phyloP scores from a whole-genome alignment of 305 asterid species.

The Fraxinus ornus region DNA sequence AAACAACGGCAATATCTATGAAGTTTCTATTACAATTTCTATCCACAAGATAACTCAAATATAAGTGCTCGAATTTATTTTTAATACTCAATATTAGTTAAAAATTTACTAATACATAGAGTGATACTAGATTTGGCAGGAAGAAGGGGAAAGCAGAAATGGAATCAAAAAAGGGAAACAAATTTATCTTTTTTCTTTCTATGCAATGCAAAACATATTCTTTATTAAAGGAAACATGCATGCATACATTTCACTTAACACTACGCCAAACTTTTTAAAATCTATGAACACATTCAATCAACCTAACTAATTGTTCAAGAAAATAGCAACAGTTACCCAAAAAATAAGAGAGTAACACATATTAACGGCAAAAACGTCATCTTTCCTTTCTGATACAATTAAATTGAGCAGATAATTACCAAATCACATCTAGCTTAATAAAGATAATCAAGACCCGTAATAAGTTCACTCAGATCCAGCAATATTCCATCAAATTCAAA shows the following conservation, averaged over 20 bases:
- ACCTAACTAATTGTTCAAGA: not conserved
- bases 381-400: not conserved
- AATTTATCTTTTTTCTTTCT: not conserved
- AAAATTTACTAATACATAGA: not conserved
- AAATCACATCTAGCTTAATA: not conserved
- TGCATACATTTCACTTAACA: not conserved
- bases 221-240: not conserved
- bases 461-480: not conserved
- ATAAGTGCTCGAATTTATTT: not conserved
- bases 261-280: not conserved
- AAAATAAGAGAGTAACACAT: not conserved
- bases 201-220: not conserved
- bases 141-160: not conserved
- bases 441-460: not conserved
- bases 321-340: not conserved
- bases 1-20: not conserved
- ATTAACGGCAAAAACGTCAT: not conserved
- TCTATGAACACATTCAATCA: not conserved
- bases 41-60: not conserved
- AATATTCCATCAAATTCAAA: not conserved
- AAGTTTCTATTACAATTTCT: not conserved
- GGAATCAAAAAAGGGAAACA: not conserved
- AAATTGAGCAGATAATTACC: not conserved
- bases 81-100: not conserved
- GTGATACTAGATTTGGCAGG: not conserved